Evolutionary conservation across 345 rosid genomes (phyloP).

Genomic region (Eucalyptus viminalis): DNA sequence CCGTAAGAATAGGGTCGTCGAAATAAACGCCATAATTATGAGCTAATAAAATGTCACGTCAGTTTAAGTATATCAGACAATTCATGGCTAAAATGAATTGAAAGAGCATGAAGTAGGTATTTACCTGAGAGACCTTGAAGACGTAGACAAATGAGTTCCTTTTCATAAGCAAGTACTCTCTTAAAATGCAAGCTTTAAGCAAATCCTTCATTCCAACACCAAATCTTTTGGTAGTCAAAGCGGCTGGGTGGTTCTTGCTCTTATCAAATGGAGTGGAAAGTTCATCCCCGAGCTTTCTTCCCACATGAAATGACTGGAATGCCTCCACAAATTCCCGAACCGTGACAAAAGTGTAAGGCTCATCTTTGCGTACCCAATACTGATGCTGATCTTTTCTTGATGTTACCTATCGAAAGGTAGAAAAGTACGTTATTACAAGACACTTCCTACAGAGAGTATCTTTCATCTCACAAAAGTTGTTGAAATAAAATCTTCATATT

Average conservation of each 20-base stretch:
- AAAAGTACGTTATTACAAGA: neutral
- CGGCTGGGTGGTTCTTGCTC: constrained; percentile 62
- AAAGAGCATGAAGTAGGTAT: neutral
- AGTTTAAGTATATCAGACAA: neutral
- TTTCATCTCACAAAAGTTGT: neutral
- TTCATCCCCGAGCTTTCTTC: constrained; percentile 32
- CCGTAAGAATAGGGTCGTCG: constrained; percentile 46
- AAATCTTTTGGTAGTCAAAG: constrained; percentile 37
- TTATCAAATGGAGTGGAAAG: constrained; percentile 43
- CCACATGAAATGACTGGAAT: constrained; percentile 49
- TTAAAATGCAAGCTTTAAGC: constrained; percentile 42
- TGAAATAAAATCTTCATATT: neutral
- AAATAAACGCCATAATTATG: constrained; percentile 5
- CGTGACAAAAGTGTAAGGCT: constrained; percentile 51
- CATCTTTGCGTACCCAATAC: constrained; percentile 49
- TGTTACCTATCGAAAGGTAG: constrained; percentile 39
- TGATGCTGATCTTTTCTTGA: constrained; percentile 74
- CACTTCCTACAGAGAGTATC: neutral
- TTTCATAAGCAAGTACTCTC: constrained; percentile 68
- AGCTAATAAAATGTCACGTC: constrained; percentile 10
- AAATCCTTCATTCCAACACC: constrained; percentile 53
- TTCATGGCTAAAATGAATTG: neutral
- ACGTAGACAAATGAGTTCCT: constrained; percentile 69
- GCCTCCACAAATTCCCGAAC: constrained; percentile 59
- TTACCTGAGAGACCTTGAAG: constrained; percentile 60